Conservation (phyloP, 192 early-diverging fungal species). For the Phlyctochytrium planicorne region DNA sequence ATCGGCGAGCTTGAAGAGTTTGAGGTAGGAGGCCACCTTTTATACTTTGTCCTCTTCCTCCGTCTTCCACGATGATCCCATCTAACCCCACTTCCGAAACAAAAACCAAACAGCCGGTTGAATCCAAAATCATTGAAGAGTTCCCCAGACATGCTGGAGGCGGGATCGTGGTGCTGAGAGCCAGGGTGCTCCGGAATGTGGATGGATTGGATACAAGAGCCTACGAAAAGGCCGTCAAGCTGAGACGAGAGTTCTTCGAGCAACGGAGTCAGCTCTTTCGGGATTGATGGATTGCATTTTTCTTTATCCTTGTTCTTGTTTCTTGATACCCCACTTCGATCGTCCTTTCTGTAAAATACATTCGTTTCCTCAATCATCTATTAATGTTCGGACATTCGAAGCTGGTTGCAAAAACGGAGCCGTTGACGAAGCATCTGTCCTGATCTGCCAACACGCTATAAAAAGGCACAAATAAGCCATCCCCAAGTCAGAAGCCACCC, state of each 20-base stretch:
- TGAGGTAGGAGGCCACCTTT: slow-evolving; percentile 1
- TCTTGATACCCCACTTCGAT: too few relatives aligned
- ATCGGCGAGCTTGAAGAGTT: slow-evolving; percentile 30
- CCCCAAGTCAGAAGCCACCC: too few relatives aligned
- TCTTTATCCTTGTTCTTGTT: neutral
- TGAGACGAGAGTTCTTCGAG: slow-evolving; percentile 28
- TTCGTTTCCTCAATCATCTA: too few relatives aligned
- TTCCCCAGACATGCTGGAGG: slow-evolving; percentile 8
- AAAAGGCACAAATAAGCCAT: too few relatives aligned
- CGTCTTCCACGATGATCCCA: slow-evolving; percentile 1
- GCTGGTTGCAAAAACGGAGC: too few relatives aligned
- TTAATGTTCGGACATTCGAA: too few relatives aligned
- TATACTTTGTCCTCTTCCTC: neutral
- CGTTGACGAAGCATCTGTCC: too few relatives aligned
- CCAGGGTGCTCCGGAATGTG: slow-evolving; percentile 32
- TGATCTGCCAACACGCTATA: too few relatives aligned
- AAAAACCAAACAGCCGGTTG: neutral
- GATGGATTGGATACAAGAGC: slow-evolving; percentile 37
- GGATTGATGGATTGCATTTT: neutral
- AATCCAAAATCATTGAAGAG: neutral
- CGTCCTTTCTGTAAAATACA: too few relatives aligned
- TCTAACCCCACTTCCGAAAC: neutral
- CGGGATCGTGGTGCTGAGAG: slow-evolving; percentile 22
- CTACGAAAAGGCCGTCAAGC: slow-evolving; percentile 33
- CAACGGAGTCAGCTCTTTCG: slow-evolving; percentile 1